phyloP scores from a whole-genome alignment of 345 rosid genomes.

The Citrus cavaleriei region DNA sequence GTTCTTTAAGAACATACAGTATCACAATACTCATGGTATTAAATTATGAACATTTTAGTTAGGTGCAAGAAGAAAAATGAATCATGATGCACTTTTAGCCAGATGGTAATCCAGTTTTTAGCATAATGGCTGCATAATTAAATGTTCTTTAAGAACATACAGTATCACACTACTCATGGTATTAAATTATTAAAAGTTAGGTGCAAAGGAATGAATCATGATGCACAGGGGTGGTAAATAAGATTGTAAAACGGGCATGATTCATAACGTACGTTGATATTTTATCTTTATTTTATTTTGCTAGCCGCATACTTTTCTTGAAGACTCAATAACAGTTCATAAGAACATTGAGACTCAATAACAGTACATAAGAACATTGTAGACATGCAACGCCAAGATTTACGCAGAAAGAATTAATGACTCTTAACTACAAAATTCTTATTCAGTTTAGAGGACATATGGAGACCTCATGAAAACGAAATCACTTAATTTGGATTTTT shows the following conservation, averaged over 20 bases:
- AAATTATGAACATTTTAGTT: neutral
- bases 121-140: too few relatives aligned
- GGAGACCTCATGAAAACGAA: constrained; percentile 44
- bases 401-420: constrained; percentile 20
- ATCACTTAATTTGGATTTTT: constrained; percentile 42
- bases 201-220: too few relatives aligned
- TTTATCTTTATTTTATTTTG: neutral
- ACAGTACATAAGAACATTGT: too few relatives aligned
- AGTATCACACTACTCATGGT: too few relatives aligned
- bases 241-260: too few relatives aligned
- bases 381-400: neutral
- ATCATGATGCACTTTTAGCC: too few relatives aligned
- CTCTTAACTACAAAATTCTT: constrained; percentile 34
- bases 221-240: too few relatives aligned
- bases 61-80: too few relatives aligned
- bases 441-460: constrained; percentile 48
- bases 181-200: too few relatives aligned
- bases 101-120: too few relatives aligned
- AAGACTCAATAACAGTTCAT: neutral
- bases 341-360: too few relatives aligned
- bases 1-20: neutral
- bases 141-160: too few relatives aligned
- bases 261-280: neutral
- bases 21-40: neutral
- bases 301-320: neutral